These are phyloP conservation scores for Fusarium solani-melongenae DNA, from an alignment of 2,329 filamentous ascomycete genomes.

Conservation along the genomic window DNA sequence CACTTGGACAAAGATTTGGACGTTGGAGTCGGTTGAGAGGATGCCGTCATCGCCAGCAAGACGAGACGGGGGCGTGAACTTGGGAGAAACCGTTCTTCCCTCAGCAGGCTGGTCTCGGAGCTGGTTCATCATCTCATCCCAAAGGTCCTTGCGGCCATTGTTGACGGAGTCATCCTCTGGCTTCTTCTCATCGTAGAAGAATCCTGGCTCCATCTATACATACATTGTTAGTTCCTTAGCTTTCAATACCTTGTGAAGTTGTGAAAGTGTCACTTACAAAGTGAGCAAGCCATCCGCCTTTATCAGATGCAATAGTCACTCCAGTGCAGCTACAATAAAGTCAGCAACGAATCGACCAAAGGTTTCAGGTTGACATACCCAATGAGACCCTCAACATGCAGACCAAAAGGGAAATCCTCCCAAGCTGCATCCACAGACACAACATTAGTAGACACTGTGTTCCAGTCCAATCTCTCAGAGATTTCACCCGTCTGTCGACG, in stretches of 20 bases:
- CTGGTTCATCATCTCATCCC: conserved; percentile 1
- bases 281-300: background rate
- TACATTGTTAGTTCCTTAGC: background rate
- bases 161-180: background rate
- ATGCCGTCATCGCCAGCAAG: background rate
- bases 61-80: background rate
- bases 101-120: background rate
- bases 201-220: background rate
- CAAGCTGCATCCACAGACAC: background rate
- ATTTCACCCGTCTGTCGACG: background rate
- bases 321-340: background rate
- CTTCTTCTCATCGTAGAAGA: background rate
- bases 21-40: background rate
- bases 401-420: background rate
- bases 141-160: background rate
- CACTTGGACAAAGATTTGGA: background rate
- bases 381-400: background rate
- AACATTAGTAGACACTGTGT: background rate
- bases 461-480: background rate
- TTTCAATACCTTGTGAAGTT: background rate
- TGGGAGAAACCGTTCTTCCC: background rate
- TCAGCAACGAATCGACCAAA: background rate
- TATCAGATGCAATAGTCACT: background rate
- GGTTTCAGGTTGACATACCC: background rate
- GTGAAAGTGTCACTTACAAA: background rate